These are phyloP conservation scores for Backusella sp. DNA, from an alignment of 192 early-diverging fungal species.

Conservation along the genomic window DNA sequence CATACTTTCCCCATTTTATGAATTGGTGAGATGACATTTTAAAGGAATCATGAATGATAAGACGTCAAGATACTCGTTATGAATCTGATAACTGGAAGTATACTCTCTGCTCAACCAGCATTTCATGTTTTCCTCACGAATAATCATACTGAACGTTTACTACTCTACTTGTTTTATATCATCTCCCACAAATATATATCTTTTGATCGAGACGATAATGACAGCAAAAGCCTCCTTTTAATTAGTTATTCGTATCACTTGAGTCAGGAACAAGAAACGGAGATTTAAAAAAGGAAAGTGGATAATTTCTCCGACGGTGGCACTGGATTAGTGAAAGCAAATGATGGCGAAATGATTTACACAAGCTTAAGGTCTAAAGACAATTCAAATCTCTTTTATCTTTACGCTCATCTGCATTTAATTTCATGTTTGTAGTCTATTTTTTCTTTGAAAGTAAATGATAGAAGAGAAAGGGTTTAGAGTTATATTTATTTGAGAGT, in stretches of 20 bases:
- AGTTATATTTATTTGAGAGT: not conserved
- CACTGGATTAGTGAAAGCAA: not conserved
- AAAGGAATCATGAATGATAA: no score
- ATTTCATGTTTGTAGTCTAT: no score
- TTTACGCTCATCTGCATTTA: no score
- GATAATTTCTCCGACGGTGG: not conserved
- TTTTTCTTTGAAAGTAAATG: not conserved
- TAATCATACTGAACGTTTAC: not conserved
- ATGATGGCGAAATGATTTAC: not conserved
- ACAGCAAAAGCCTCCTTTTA: conserved; percentile 5
- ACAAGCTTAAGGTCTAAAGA: not conserved
- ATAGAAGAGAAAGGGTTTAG: not conserved
- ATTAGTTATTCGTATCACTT: not conserved
- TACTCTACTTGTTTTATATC: not conserved
- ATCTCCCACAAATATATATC: not conserved
- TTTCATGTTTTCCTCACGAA: no score
- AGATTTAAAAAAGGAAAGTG: not conserved
- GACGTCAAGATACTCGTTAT: no score
- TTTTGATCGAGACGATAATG: not conserved
- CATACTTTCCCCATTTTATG: no score
- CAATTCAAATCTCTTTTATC: not conserved
- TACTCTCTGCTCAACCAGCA: no score
- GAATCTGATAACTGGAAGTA: no score
- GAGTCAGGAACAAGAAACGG: not conserved
- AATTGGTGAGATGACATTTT: no score